Base-by-base conservation (phyloP, 2,329 filamentous ascomycete species). In the Pyrenophora graminea region DNA sequence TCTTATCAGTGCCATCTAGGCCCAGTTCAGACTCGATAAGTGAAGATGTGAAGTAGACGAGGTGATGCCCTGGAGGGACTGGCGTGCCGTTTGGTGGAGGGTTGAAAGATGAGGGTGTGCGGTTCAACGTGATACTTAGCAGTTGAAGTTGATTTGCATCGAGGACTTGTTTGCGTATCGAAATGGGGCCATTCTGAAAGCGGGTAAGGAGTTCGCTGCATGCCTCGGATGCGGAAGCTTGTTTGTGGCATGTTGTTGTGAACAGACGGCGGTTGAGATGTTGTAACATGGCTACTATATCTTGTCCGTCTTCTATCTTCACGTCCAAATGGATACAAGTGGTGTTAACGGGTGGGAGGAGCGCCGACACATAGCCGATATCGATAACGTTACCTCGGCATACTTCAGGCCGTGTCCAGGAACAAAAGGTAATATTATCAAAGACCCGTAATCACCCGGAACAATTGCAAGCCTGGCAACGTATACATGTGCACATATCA, bases 21-120 rank as follows among this genome's bases (percentile, higher is more conserved):
- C 90, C 81, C 33, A 97, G 82, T 33, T 79, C 69, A 4, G 81
- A 83, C 31, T 85, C 78, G 1, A 83, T 77, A 18, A 88, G 80
- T 58, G 86, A 84, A 12, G 90, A 84, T 42, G 91, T 91, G 74
- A 96, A 97, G 77, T 96, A 95, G 55, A 93, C 85, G 15, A 97
- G 81, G 71, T 97, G 92, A 71, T 95, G 87, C 21, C 87, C 89
- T 23, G 83, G 81, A 0, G 87, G 87, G 3, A 89, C 45, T 15
- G 68, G 67, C 6, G 66, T 68, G 12, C 69, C 68, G 10, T 58
- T 31, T 41, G 45, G 45, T 5, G 67, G 67, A 10, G 57, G 44
- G 6, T 44, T 50, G 44, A 61, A 54, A 5, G 61, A 60, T 3
- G 66, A 59, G 3, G 62, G 59, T 0, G 59, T 58, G 3, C 67